phyloP scores from a whole-genome alignment of 441 rosid species.

The Euphorbia celastroides region DNA sequence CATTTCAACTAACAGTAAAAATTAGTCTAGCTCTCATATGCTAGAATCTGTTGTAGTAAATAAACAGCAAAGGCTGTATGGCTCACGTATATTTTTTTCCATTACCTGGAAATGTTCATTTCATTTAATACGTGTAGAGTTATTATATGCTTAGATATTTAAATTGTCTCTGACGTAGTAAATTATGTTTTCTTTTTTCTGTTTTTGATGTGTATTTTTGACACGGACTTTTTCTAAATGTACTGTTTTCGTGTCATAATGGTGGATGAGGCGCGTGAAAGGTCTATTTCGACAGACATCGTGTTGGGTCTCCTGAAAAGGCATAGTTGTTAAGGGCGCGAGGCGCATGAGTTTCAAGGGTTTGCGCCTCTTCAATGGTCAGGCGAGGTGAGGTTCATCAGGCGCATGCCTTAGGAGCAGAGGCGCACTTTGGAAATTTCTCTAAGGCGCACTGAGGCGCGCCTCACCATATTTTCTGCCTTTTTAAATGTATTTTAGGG shows the following conservation, averaged over 20 bases:
- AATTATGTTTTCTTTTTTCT: neutral
- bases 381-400: no score
- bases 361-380: no score
- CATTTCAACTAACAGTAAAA: no score
- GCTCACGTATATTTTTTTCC: neutral
- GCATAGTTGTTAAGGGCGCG: no score
- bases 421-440: no score
- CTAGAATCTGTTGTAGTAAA: constrained; percentile 1
- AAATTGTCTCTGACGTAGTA: constrained; percentile 5
- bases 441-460: no score
- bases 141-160: neutral
- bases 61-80: neutral
- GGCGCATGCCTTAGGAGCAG: no score
- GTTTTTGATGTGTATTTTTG: neutral
- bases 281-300: constrained; percentile 94
- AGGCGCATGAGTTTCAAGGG: no score
- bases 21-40: no score
- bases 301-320: constrained; percentile 89
- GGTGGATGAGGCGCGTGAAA: constrained; percentile 99
- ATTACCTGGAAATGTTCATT: neutral
- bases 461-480: no score
- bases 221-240: neutral
- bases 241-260: constrained; percentile 64
- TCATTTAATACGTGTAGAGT: neutral
- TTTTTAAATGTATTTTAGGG: no score